A percentile compares a stretch with the other conserved stretches of the same genome.
phyloP scores from a whole-genome alignment of 164 flowering plant genomes.

The Berberis vulgaris region DNA sequence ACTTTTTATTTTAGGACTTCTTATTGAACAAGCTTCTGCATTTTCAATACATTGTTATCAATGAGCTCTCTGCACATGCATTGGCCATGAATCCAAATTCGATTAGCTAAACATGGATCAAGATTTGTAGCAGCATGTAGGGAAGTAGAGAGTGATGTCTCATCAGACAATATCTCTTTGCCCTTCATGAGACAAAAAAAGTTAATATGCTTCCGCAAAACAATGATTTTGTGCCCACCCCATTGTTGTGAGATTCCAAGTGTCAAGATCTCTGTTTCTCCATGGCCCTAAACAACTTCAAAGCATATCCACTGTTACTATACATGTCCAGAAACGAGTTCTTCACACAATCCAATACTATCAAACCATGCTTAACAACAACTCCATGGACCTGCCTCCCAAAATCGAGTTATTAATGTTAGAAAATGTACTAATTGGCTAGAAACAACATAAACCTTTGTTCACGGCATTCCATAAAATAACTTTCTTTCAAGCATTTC shows the following conservation, averaged over 20 bases:
- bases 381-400: slow-evolving; percentile 51
- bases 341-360: slow-evolving; percentile 25
- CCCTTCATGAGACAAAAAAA: slow-evolving; percentile 48
- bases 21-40: slow-evolving; percentile 49
- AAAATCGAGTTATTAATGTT: slow-evolving; percentile 22
- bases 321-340: slow-evolving; percentile 56
- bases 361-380: slow-evolving; percentile 31
- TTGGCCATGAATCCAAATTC: slow-evolving; percentile 38
- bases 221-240: slow-evolving; percentile 32
- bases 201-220: slow-evolving; percentile 45
- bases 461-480: slow-evolving; percentile 63
- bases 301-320: slow-evolving; percentile 40
- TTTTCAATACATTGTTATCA: slow-evolving; percentile 57
- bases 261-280: slow-evolving; percentile 40
- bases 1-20: too few species aligned
- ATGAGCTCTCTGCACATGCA: slow-evolving; percentile 31
- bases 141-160: slow-evolving; percentile 35
- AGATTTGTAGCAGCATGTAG: slow-evolving; percentile 45
- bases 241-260: slow-evolving; percentile 57
- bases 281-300: slow-evolving; percentile 24
- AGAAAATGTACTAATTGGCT: slow-evolving; percentile 44
- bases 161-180: slow-evolving; percentile 42
- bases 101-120: slow-evolving; percentile 39
- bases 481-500: slow-evolving; percentile 52
- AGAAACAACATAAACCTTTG: slow-evolving; percentile 40